Percentiles rank a stretch among this genome's conserved stretches.
phyloP scores from a whole-genome alignment of 2,329 filamentous ascomycete species.

The Chaetomiaceae sp. region DNA sequence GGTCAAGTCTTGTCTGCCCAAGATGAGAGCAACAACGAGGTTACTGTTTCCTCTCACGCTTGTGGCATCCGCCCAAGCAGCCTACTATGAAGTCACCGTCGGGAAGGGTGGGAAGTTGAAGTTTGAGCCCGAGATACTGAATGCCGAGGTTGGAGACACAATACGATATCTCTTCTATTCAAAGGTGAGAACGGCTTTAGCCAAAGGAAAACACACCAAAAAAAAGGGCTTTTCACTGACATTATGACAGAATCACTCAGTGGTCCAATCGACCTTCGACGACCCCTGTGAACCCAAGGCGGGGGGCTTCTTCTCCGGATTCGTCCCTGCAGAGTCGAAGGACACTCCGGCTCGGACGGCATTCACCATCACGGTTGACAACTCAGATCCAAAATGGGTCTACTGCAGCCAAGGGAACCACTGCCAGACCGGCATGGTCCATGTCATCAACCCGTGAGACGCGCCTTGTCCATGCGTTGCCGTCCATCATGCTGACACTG shows the following conservation, averaged over 20 bases:
- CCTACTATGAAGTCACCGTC: conserved; percentile 36
- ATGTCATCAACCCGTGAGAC: conserved; percentile 36
- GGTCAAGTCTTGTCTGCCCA: conserved; percentile 11
- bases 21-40: conserved; percentile 30
- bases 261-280: conserved; percentile 38
- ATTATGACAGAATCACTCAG: conserved; percentile 37
- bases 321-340: conserved; percentile 32
- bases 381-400: conserved; percentile 46
- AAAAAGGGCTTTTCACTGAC: background rate
- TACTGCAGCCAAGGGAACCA: conserved; percentile 45
- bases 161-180: conserved; percentile 41
- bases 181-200: conserved; percentile 25
- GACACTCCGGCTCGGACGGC: conserved; percentile 34
- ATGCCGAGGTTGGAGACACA: conserved; percentile 35
- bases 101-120: conserved; percentile 34
- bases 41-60: conserved; percentile 28
- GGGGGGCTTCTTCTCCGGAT: conserved; percentile 41
- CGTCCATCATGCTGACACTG: no score
- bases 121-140: conserved; percentile 37
- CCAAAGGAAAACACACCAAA: no score
- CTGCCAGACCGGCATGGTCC: conserved; percentile 43
- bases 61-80: conserved; percentile 28
- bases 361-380: conserved; percentile 43
- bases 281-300: conserved; percentile 37
- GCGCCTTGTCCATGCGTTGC: no score